Evolutionary conservation across 139 green algal genomes (phyloP).

Genomic region (Micractinium conductrix): DNA sequence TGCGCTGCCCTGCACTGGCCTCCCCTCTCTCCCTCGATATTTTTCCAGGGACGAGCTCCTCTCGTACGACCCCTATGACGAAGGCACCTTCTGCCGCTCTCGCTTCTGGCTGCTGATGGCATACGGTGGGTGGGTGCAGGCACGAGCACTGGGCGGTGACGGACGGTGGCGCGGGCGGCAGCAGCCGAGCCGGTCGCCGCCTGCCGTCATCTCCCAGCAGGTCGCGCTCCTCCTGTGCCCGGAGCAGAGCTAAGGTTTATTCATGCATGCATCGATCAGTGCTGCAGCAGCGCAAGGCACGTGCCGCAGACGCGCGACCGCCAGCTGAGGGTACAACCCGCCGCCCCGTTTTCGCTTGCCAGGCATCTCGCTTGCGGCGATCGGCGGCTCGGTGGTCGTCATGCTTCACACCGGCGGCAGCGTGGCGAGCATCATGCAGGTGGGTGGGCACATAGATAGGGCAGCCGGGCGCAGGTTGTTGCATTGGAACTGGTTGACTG

Average conservation of each 20-base stretch:
- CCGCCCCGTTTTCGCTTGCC: not conserved
- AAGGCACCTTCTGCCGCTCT: constrained; percentile 68
- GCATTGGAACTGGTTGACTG: too few relatives aligned
- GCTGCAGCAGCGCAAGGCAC: too few relatives aligned
- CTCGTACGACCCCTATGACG: constrained; percentile 79
- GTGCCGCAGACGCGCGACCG: too few relatives aligned
- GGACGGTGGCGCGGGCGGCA: too few relatives aligned
- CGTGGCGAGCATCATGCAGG: constrained; percentile 27
- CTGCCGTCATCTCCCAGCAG: too few relatives aligned
- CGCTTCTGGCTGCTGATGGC: constrained; percentile 89
- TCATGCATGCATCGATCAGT: too few relatives aligned
- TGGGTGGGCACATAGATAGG: not conserved
- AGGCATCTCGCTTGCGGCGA: constrained; percentile 69
- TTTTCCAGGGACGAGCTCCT: constrained; percentile 68
- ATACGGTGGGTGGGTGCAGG: constrained; percentile 72
- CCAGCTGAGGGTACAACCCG: too few relatives aligned
- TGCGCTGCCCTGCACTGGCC: too few relatives aligned
- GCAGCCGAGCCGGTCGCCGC: too few relatives aligned
- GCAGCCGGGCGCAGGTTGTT: not conserved
- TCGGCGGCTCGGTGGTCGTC: constrained; percentile 70
- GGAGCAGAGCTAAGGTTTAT: too few relatives aligned
- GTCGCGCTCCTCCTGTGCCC: too few relatives aligned
- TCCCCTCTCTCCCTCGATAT: not conserved
- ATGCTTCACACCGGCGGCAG: constrained; percentile 60
- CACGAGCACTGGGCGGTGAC: too few relatives aligned